A percentile compares a stretch with the other conserved stretches of the same genome.
These are phyloP conservation scores for Megacollybia platyphylla DNA, from an alignment of 1,284 basidiomycete genomes.

Conservation along the genomic window DNA sequence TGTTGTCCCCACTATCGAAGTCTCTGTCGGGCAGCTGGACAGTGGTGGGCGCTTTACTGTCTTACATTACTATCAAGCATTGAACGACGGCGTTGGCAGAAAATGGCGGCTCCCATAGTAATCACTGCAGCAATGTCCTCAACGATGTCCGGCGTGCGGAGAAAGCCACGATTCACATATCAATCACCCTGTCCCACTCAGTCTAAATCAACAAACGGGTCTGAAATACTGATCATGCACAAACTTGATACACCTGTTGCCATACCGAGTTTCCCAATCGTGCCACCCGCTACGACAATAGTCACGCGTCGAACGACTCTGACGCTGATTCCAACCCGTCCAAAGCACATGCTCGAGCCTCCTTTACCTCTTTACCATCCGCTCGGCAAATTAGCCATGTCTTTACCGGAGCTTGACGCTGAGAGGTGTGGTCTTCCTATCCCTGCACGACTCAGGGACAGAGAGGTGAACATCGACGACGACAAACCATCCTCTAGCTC, in stretches of 20 bases:
- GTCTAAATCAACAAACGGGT: constrained; percentile 3
- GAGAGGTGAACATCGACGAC: constrained; percentile 15
- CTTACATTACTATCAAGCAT: no score
- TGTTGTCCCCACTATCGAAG: no score
- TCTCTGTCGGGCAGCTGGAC: no score
- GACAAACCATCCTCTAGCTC: constrained; percentile 23
- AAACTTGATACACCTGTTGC: neutral
- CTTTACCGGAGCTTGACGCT: constrained; percentile 54
- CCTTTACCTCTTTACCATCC: constrained; percentile 63
- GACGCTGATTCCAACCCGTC: constrained; percentile 6
- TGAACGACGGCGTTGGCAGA: no score
- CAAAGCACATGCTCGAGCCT: constrained; percentile 20
- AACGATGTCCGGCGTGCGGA: no score
- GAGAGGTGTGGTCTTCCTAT: constrained; percentile 36
- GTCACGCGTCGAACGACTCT: constrained; percentile 9
- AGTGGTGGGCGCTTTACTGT: no score
- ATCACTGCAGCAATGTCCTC: no score
- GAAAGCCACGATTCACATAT: no score
- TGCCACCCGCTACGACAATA: constrained; percentile 4
- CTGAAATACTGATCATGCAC: no score
- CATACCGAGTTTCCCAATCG: constrained; percentile 6
- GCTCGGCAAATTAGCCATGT: constrained; percentile 47
- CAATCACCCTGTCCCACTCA: constrained; percentile 6
- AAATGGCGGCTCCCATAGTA: no score
- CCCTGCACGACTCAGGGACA: constrained; percentile 18